Evolutionary conservation across 1,284 basidiomycete genomes (phyloP).

Genomic region (Puccinia horiana): DNA sequence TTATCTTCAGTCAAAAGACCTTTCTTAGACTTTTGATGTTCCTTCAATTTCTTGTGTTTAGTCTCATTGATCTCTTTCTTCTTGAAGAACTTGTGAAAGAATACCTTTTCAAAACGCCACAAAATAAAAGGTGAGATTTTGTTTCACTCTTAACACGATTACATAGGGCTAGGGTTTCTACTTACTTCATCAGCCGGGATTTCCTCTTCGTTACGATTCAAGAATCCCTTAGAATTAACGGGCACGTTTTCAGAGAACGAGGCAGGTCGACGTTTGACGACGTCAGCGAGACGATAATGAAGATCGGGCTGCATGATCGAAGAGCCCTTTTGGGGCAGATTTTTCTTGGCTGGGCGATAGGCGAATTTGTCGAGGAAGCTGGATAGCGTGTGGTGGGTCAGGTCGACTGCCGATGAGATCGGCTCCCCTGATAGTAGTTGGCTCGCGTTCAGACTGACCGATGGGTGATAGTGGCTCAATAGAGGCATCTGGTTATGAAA

Average conservation of each 20-base stretch:
- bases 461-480: slow-evolving; percentile 84
- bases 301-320: slow-evolving; percentile 96
- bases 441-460: slow-evolving; percentile 79
- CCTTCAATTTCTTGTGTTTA: slow-evolving; percentile 55
- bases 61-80: slow-evolving; percentile 52
- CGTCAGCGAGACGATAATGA: slow-evolving; percentile 57
- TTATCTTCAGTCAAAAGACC: slow-evolving; percentile 60
- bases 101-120: slow-evolving; percentile 56
- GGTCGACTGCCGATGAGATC: slow-evolving; percentile 73
- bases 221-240: slow-evolving; percentile 68
- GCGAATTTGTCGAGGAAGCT: slow-evolving; percentile 88
- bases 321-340: slow-evolving; percentile 68
- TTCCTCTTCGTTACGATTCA: slow-evolving; percentile 85
- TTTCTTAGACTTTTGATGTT: slow-evolving; percentile 51
- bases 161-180: not conserved
- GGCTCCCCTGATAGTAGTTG: slow-evolving; percentile 71
- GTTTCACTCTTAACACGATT: slow-evolving; percentile 62
- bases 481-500: slow-evolving; percentile 68
- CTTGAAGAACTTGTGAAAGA: slow-evolving; percentile 62
- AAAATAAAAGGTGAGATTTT: slow-evolving; percentile 69
- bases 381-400: slow-evolving; percentile 82
- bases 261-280: slow-evolving; percentile 63
- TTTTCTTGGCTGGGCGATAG: slow-evolving; percentile 93
- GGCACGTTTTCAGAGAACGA: slow-evolving; percentile 68
- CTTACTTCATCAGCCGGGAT: slow-evolving; percentile 60